Conservation (phyloP, 148 eudicot genomes). For the Drosera capensis region DNA sequence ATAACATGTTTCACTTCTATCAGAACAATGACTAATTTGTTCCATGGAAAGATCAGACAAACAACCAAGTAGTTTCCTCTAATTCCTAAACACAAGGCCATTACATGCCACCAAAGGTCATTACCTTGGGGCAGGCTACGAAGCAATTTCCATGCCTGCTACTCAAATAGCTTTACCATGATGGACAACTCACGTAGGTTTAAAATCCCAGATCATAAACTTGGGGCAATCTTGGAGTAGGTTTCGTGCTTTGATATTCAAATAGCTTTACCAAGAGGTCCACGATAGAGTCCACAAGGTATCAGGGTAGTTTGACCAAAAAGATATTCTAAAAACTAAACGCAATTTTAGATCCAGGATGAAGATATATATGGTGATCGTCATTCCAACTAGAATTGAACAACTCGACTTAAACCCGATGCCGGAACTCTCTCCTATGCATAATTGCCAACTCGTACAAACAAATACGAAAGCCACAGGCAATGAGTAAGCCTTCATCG, state of each 20-base stretch:
- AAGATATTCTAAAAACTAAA: neutral
- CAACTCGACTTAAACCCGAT: neutral
- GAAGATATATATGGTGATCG: slow-evolving; percentile 1
- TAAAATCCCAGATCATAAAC: too few species aligned
- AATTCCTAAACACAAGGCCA: neutral
- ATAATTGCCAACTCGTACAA: neutral
- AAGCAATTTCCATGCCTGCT: slow-evolving; percentile 5
- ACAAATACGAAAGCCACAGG: neutral
- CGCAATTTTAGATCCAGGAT: neutral
- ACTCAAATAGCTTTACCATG: neutral
- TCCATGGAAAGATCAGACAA: too few species aligned
- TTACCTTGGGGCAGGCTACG: slow-evolving; percentile 6
- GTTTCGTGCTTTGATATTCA: too few species aligned
- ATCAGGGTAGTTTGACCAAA: neutral
- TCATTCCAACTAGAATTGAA: slow-evolving; percentile 1
- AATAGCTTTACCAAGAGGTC: neutral
- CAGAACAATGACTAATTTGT: too few species aligned
- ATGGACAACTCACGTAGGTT: too few species aligned
- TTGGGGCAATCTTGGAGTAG: too few species aligned
- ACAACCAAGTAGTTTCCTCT: neutral
- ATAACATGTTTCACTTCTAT: neutral
- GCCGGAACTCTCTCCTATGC: slow-evolving; percentile 3
- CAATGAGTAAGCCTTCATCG: neutral
- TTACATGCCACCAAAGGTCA: slow-evolving; percentile 3
- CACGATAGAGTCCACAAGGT: slow-evolving; percentile 3